Evolutionary conservation across 306 rosid species (phyloP), one percentile per base, ranked within the genome.

Genomic region (Dalbergia cultrata): DNA sequence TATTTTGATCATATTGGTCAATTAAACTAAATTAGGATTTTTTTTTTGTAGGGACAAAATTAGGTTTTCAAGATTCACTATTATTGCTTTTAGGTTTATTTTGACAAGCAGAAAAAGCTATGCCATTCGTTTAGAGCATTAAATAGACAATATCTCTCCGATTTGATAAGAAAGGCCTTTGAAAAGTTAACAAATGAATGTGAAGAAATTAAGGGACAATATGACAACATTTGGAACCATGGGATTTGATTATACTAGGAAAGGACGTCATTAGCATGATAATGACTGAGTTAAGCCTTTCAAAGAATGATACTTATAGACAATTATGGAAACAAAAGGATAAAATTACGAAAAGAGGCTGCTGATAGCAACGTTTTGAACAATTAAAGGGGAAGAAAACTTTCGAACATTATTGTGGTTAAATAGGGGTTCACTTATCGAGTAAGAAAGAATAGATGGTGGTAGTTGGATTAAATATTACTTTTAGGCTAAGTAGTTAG

Each of bases 201-300:
- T 9, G 21, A 14, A 58, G 78, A 7, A 37, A 7, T 37, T 37
- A 74, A 58, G 58, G 13, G 66, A 72, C 56, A 39, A 9, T 37
- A 35, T 35, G 58, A 5, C 22, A 57, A 37, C 9, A 19, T 49
- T 49, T 47, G 21, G 72, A 47, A 63, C 7, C 33, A 33, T 76
- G 34, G n/a, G 13, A 33, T 64, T 76, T 52, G 72, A 76, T 75
- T 11, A 22, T 64, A 35, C 54, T 13, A 9, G 67, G 67, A 52
- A 54, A 53, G 66, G 54, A 39, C 13, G 74, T 21, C 17, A 53
- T 66, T 53, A 77, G 58, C 74, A 66, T 39, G 81, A 77, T 77
- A 77, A 67, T 54, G 74, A 77, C 67, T 18, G 37, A 77, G 18
- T 37, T 37, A 37, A 37, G 44, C 67, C 16, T 37, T 18, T 14